Base-by-base conservation (phyloP, 371 early-diverging fungal species). In the Mucor sp. region DNA sequence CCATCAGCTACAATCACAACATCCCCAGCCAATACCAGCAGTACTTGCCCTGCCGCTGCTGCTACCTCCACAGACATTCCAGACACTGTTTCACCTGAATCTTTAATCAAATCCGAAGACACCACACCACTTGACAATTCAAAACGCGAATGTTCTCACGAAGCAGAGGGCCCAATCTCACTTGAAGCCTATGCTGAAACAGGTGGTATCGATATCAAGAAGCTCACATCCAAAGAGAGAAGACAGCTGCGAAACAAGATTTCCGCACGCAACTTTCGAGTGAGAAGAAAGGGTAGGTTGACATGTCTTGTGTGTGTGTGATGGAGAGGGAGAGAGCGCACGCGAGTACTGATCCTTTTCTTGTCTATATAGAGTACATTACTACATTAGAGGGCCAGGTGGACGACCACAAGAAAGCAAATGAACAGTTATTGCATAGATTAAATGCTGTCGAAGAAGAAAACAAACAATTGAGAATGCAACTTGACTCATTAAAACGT, bases 281-380 rank as follows among this genome's bases (percentile, higher is more conserved):
- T 72, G 12, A 62, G 75, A 69, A 72, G 75, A 75, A 75, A 75
- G 28, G 75, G 75, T 75, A 69, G 60, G 27, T 25, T 25, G 44
- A n/a, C 1, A 33, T 33, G 6, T 43, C 0, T 43, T 43, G 43
- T 30, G 30, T 30, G 30, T 4, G 3, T 43, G 1, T 43, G n/a
- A 44, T 0, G 4, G 37, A 14, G 37, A 37, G 23, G 4, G 30
- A 30, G 30, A 30, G 30, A 30, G 30, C n/a, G n/a, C n/a, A 30
- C 9, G 12, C 8, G 4, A 6, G 12, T 48, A 50, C 21, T 50
- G 50, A 50, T 50, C 23, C 8, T 25, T 23, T 3, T 50, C 23
- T 21, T 25, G 8, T 3, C 11, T 37, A 8, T 25, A 23, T 25
- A 87, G 89, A 93, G 77, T 92, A 94, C 65, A 88, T 94, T 61